Percentiles rank a stretch among this genome's conserved stretches.
Evolutionary conservation across 306 rosid genomes (phyloP).

Genomic region (Quercus alba): DNA sequence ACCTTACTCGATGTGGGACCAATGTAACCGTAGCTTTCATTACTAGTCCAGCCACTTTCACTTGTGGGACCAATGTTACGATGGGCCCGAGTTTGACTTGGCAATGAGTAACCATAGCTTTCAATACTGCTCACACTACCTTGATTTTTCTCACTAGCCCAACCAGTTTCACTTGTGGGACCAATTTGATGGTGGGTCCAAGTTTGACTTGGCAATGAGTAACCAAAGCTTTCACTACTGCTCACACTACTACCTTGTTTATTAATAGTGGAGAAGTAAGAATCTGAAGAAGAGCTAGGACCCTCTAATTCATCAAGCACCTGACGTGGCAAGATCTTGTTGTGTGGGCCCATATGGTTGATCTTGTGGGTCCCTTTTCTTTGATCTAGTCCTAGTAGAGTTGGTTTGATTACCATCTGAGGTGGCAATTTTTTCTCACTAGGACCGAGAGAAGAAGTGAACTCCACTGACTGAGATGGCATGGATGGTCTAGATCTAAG

Average conservation of each 20-base stretch:
- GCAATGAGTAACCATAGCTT: conserved; percentile 13
- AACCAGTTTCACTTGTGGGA: neutral
- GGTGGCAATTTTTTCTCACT: conserved; percentile 11
- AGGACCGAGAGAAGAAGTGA: neutral
- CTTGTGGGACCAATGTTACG: neutral
- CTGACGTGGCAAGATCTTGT: neutral
- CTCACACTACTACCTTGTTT: too few species aligned
- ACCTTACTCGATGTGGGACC: neutral
- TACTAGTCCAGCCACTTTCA: too few species aligned
- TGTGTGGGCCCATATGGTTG: conserved; percentile 1
- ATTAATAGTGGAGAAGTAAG: conserved; percentile 17
- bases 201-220: conserved; percentile 25
- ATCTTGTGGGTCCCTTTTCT: conserved; percentile 8
- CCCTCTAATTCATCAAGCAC: conserved; percentile 23
- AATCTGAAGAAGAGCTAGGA: conserved; percentile 19
- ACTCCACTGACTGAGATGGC: neutral
- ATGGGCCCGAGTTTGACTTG: conserved; percentile 3
- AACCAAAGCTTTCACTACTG: neutral
- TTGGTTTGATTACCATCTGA: conserved; percentile 37
- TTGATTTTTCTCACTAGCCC: too few species aligned
- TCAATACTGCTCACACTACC: neutral
- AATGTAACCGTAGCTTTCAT: neutral
- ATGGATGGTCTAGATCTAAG: neutral
- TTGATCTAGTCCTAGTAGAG: conserved; percentile 29
- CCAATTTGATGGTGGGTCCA: neutral